These are phyloP conservation scores for Boletus huronensis DNA, from an alignment of 768 basidiomycete species.

Conservation along the genomic window DNA sequence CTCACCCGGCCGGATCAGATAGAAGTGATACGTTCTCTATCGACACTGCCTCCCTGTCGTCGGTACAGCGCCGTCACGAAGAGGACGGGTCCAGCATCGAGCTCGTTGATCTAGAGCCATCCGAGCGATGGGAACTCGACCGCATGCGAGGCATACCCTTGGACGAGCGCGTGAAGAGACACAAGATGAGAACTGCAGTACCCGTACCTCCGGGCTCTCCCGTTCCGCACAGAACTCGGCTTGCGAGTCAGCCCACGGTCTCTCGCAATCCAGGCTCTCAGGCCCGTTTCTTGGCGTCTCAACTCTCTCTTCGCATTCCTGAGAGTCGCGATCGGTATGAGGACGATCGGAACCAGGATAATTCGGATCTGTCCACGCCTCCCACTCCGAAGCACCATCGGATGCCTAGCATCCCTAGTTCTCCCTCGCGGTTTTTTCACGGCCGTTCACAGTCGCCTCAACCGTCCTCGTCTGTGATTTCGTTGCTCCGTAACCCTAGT, in stretches of 20 bases:
- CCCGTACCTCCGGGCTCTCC: slow-evolving; percentile 16
- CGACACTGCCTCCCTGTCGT: slow-evolving; percentile 15
- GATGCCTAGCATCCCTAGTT: slow-evolving; percentile 30
- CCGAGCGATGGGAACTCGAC: slow-evolving; percentile 43
- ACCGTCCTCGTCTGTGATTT: slow-evolving; percentile 34
- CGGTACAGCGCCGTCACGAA: slow-evolving; percentile 28
- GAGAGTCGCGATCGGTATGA: slow-evolving; percentile 32
- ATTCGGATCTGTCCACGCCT: slow-evolving; percentile 32
- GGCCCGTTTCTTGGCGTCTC: slow-evolving; percentile 33
- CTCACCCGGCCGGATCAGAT: slow-evolving; percentile 16
- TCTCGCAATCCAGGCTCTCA: slow-evolving; percentile 27
- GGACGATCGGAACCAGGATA: slow-evolving; percentile 30
- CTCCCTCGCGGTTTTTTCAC: slow-evolving; percentile 32
- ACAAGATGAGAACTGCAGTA: slow-evolving; percentile 34
- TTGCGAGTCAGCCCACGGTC: slow-evolving; percentile 28
- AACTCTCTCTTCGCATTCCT: slow-evolving; percentile 32
- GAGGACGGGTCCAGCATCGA: slow-evolving; percentile 51
- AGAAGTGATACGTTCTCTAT: slow-evolving; percentile 24
- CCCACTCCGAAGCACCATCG: slow-evolving; percentile 32
- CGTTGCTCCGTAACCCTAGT: slow-evolving; percentile 33
- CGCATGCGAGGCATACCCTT: slow-evolving; percentile 41
- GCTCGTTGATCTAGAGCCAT: slow-evolving; percentile 48
- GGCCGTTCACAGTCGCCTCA: slow-evolving; percentile 31
- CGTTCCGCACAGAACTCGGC: slow-evolving; percentile 29
- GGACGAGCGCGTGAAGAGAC: slow-evolving; percentile 38